Percentiles rank a stretch among this genome's conserved stretches.
Conservation (phyloP, 208 protist genomes). For the Trypanosoma vivax region DNA sequence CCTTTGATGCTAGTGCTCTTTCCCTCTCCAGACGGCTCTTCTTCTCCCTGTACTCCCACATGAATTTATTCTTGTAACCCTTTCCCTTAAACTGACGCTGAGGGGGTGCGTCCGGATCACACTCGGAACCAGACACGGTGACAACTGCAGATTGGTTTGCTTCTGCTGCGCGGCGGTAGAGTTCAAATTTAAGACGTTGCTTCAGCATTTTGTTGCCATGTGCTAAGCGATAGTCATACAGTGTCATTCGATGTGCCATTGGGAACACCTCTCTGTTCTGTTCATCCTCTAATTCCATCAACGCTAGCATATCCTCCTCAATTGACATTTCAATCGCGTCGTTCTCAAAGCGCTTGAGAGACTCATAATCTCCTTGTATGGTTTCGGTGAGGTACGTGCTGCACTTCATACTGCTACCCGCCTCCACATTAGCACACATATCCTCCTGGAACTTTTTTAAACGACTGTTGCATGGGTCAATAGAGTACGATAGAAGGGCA, state of each 20-base stretch:
- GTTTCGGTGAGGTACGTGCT: conserved; percentile 20
- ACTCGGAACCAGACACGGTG: neutral
- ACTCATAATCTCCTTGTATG: conserved; percentile 21
- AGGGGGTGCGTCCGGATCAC: too few species aligned
- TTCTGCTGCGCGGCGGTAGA: too few species aligned
- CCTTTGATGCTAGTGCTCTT: too few species aligned
- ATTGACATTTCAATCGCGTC: neutral
- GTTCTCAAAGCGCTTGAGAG: conserved; percentile 23
- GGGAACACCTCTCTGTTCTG: neutral
- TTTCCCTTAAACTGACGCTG: conserved; percentile 8
- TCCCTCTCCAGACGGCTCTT: neutral
- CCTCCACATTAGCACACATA: conserved; percentile 22
- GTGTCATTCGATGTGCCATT: conserved; percentile 12
- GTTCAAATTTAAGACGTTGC: too few species aligned
- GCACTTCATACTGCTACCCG: conserved; percentile 40
- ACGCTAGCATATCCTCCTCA: neutral
- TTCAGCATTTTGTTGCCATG: too few species aligned
- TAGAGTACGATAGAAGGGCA: conserved; percentile 41
- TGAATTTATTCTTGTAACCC: conserved; percentile 1
- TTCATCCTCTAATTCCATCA: conserved; percentile 2
- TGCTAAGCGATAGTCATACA: too few species aligned
- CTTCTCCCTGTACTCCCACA: neutral
- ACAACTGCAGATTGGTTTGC: too few species aligned
- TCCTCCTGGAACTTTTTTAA: conserved; percentile 33
- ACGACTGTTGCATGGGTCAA: conserved; percentile 45